Conservation (phyloP, 192 early-diverging fungal genomes). For the Coemansia sp. region DNA sequence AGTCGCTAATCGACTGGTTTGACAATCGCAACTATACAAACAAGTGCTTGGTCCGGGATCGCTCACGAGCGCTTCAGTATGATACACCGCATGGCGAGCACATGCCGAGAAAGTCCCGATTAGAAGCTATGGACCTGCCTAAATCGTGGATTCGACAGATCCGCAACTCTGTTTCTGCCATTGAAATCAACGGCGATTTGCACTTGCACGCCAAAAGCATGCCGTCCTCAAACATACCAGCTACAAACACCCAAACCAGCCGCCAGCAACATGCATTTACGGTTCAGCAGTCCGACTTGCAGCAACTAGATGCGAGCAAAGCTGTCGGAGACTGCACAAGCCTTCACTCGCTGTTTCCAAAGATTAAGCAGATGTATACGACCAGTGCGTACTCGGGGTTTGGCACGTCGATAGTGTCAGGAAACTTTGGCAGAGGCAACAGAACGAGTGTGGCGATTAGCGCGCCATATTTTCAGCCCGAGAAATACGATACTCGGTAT, state of each 20-base stretch:
- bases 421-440: conserved; percentile 73
- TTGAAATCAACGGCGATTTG: conserved; percentile 14
- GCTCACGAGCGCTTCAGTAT: not conserved
- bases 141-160: conserved; percentile 9
- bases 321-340: conserved; percentile 13
- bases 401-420: conserved; percentile 62
- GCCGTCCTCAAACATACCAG: not conserved
- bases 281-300: not conserved
- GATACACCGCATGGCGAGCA: not conserved
- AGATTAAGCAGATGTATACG: conserved; percentile 47
- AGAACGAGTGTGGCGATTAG: conserved; percentile 61
- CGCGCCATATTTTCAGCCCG: conserved; percentile 59
- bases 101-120: not conserved
- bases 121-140: conserved; percentile 8
- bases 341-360: conserved; percentile 50
- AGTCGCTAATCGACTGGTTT: conserved; percentile 34
- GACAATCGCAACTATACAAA: conserved; percentile 34
- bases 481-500: not conserved
- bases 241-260: not conserved
- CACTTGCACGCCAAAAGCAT: not conserved
- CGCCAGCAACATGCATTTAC: conserved; percentile 25
- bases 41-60: conserved; percentile 32
- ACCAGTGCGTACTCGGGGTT: conserved; percentile 61
- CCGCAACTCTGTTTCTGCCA: conserved; percentile 8
- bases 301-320: not conserved